Percentiles rank a stretch among this genome's conserved stretches.
phyloP scores from a whole-genome alignment of 306 rosid species.

The Heteromeles arbutifolia region DNA sequence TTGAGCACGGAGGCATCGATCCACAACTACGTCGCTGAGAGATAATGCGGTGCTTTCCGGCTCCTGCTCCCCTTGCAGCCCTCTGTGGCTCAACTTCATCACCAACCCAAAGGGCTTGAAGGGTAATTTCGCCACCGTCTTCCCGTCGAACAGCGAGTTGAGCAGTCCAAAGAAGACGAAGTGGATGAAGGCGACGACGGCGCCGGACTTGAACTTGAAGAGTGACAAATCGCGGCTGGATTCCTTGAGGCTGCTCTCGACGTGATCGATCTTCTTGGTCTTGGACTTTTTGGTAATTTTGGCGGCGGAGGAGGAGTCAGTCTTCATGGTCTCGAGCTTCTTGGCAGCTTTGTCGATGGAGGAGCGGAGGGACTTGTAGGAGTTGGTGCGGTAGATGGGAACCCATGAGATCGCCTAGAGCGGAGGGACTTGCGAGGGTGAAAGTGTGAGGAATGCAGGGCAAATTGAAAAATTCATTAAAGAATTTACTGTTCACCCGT shows the following conservation, averaged over 20 bases:
- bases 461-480: too few species aligned
- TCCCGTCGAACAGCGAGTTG: constrained; percentile 89
- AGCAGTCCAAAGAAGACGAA: constrained; percentile 87
- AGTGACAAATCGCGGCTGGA: constrained; percentile 90
- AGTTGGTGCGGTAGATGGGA: constrained; percentile 86
- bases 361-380: constrained; percentile 92
- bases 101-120: constrained; percentile 73
- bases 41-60: too few species aligned
- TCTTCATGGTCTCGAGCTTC: constrained; percentile 97
- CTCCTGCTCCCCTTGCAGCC: constrained; percentile 74
- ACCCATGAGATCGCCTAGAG: constrained; percentile 86
- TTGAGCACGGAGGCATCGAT: too few species aligned
- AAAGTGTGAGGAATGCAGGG: too few species aligned
- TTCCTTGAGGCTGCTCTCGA: constrained; percentile 91
- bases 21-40: too few species aligned
- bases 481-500: too few species aligned
- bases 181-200: constrained; percentile 93
- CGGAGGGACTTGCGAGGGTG: too few species aligned
- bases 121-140: constrained; percentile 80
- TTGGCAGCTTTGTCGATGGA: constrained; percentile 94
- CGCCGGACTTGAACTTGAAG: constrained; percentile 96
- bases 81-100: constrained; percentile 97
- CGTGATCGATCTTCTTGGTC: constrained; percentile 95
- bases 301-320: constrained; percentile 47
- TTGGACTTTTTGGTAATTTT: constrained; percentile 71